Evolutionary conservation across 352 stramenopile genomes (phyloP).

Genomic region (Phytophthora sansomeana): DNA sequence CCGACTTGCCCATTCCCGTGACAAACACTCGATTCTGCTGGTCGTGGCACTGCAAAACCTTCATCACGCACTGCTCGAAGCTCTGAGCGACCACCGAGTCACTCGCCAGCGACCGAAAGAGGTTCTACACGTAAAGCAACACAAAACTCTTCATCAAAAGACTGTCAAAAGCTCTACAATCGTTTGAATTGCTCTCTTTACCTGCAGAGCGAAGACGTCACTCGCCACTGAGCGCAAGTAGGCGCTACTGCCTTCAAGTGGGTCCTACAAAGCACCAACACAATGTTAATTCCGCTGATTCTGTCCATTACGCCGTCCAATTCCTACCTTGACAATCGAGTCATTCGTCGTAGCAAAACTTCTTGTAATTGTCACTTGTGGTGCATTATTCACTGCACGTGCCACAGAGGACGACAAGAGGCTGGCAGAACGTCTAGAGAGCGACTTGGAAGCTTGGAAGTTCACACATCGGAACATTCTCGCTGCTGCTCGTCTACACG

Average conservation of each 20-base stretch:
- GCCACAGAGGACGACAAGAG: slow-evolving; percentile 1
- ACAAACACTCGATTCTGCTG: slow-evolving; percentile 62
- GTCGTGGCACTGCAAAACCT: slow-evolving; percentile 55
- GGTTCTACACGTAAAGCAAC: slow-evolving; percentile 30
- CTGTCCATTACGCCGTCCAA: neutral
- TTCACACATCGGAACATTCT: slow-evolving; percentile 19
- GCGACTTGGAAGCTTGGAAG: slow-evolving; percentile 4
- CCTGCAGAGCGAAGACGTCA: slow-evolving; percentile 44
- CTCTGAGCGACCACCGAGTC: slow-evolving; percentile 31
- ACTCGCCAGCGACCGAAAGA: slow-evolving; percentile 45
- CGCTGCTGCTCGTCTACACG: neutral
- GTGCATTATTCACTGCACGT: neutral
- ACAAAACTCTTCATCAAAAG: neutral
- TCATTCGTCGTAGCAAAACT: too few species aligned
- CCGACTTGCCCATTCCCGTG: slow-evolving; percentile 86
- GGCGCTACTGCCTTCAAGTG: slow-evolving; percentile 1
- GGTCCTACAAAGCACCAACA: slow-evolving; percentile 4
- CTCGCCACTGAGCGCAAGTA: slow-evolving; percentile 39
- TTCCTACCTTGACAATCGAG: slow-evolving; percentile 7
- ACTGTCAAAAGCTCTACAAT: neutral
- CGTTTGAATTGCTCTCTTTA: neutral
- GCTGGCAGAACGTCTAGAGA: neutral
- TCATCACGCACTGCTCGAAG: slow-evolving; percentile 44
- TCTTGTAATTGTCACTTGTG: neutral
- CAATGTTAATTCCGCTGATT: neutral